Base-by-base conservation (phyloP, 495 filamentous ascomycete species). In the Daldinia loculata region DNA sequence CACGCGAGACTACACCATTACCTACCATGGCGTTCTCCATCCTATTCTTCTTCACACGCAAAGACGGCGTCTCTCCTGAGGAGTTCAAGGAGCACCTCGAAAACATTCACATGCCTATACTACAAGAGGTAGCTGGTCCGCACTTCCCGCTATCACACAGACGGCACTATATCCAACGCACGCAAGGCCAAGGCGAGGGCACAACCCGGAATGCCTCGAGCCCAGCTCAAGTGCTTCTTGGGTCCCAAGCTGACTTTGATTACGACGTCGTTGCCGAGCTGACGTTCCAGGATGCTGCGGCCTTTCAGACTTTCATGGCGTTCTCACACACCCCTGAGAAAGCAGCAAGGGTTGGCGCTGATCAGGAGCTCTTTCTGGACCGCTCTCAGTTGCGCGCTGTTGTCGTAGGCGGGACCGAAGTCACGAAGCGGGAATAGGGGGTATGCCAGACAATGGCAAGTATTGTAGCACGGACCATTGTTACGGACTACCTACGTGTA, bases 211-310 rank as follows among this genome's bases (percentile, higher is more conserved):
- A 73, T 24, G 27, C 30, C 15, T 7, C 14, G 1, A 72, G 50
- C 6, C 79, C 79, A 9, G 81, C 80, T 6, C 69, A 62, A 1
- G 65, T 81, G 2, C 34, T 82, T 8, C 50, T 74, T 8, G 82
- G 82, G 24, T 68, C 63, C n/a, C 81, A 80, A 66, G 52, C 66
- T 4, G 82, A 80, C 36, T 79, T 81, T 34, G 78, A 83, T 29
- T 81, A 78, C 59, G 82, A 84, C 56, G 76, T 72, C 12, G 68
- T 78, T 24, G 79, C 75, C 4, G 78, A 80, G 50, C 45, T 84
- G 4, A 77, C 68, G 0, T 84, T 81, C 53, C 58, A 63, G 11
- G 76, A 81, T 51, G 73, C 75, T 27, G 75, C 61, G 17, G 73
- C 74, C 7, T 80, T 77, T 53, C 55, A 76, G 17, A 67, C 59